Evolutionary conservation across 768 basidiomycete genomes (phyloP).

Genomic region (Pleurotus giganteus): DNA sequence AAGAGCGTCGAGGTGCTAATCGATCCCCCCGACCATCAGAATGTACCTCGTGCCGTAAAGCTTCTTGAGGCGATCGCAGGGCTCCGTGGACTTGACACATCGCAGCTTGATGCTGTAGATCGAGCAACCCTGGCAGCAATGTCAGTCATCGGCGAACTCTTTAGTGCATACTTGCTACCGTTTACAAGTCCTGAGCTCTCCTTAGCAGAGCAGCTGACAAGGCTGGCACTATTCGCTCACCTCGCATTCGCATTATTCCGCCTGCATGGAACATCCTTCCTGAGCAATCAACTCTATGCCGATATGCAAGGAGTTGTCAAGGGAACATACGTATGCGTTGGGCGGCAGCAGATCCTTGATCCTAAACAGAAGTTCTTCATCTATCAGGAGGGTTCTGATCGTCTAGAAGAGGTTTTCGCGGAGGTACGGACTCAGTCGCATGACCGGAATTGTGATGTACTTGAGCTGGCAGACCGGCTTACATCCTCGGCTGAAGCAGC

Average conservation of each 20-base stretch:
- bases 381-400: conserved; percentile 24
- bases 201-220: conserved; percentile 24
- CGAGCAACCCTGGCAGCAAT: conserved; percentile 16
- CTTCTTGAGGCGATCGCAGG: conserved; percentile 20
- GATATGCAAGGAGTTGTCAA: conserved; percentile 30
- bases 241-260: conserved; percentile 21
- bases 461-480: conserved; percentile 8
- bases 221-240: conserved; percentile 21
- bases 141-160: conserved; percentile 25
- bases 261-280: conserved; percentile 19
- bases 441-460: conserved; percentile 17
- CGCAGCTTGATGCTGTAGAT: conserved; percentile 17
- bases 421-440: conserved; percentile 21
- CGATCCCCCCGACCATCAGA: conserved; percentile 25
- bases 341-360: conserved; percentile 23
- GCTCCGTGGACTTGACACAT: conserved; percentile 14
- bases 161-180: conserved; percentile 22
- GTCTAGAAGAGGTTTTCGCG: conserved; percentile 26
- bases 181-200: conserved; percentile 20
- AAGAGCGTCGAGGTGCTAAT: conserved; percentile 20
- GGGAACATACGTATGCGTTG: conserved; percentile 20
- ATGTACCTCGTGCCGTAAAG: conserved; percentile 29
- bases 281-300: conserved; percentile 28
- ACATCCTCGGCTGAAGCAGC: background rate
- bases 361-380: conserved; percentile 16